Percentiles rank a stretch among this genome's conserved stretches.
These are phyloP conservation scores for Pisolithus albus DNA, from an alignment of 768 basidiomycete genomes.

Conservation along the genomic window DNA sequence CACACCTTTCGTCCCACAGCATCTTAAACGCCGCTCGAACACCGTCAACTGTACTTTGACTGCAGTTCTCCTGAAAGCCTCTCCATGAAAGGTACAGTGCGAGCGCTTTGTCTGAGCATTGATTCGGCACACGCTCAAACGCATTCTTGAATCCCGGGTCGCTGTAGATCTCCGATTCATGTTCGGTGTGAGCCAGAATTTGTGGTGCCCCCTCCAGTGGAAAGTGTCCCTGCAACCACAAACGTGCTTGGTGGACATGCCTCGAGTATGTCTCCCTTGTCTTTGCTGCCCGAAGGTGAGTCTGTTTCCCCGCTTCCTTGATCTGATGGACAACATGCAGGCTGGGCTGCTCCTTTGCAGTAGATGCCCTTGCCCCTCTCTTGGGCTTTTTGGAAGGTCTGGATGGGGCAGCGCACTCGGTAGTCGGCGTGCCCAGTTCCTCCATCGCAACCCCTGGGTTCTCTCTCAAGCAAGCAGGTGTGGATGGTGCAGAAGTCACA, in stretches of 20 bases:
- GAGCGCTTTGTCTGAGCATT: slow-evolving; percentile 1
- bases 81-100: slow-evolving; percentile 1
- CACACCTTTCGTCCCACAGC: not conserved
- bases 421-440: not conserved
- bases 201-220: not conserved
- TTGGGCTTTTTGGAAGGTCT: not conserved
- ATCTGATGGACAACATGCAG: not conserved
- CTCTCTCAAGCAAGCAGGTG: too few species aligned
- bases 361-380: not conserved
- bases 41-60: not conserved
- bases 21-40: not conserved
- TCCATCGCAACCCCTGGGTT: not conserved
- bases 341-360: not conserved
- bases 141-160: not conserved
- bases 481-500: too few species aligned
- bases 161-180: not conserved
- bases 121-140: not conserved
- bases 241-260: not conserved
- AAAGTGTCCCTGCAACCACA: not conserved
- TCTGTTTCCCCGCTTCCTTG: not conserved
- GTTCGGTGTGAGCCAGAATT: not conserved
- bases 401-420: not conserved
- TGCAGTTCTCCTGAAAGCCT: not conserved
- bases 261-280: too few species aligned
- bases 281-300: not conserved